These are phyloP conservation scores for Cymbidium sinense DNA, from an alignment of 106 monocot genomes.

Conservation along the genomic window DNA sequence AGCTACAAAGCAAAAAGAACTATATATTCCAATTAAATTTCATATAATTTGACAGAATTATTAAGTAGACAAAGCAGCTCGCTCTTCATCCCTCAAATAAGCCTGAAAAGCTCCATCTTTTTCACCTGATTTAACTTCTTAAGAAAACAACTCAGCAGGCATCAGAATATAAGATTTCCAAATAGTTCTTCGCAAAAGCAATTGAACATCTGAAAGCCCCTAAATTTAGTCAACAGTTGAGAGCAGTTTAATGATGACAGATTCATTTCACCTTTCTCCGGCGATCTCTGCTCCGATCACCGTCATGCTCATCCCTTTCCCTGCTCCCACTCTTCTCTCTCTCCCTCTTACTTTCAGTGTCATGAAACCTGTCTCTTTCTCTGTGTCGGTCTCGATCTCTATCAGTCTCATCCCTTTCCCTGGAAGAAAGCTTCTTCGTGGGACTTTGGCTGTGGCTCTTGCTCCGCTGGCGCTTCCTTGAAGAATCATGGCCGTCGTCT, in stretches of 20 bases:
- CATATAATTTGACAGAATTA: not conserved
- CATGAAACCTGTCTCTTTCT: slow-evolving; percentile 40
- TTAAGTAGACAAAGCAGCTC: not conserved
- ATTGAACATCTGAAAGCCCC: not conserved
- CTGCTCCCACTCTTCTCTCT: slow-evolving; percentile 79
- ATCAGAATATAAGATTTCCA: not conserved
- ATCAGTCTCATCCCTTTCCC: slow-evolving; percentile 29
- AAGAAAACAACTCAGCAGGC: not conserved
- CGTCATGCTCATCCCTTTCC: slow-evolving; percentile 54
- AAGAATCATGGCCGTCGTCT: slow-evolving; percentile 38
- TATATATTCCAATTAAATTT: not conserved
- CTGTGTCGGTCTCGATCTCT: slow-evolving; percentile 31
- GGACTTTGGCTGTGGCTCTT: slow-evolving; percentile 75
- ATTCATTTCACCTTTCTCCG: slow-evolving; percentile 30
- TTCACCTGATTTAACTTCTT: not conserved
- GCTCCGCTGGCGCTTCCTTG: slow-evolving; percentile 75
- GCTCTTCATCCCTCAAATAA: not conserved
- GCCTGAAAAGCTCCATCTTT: not conserved
- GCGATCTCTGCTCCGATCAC: slow-evolving; percentile 17
- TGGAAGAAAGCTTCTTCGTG: slow-evolving; percentile 30
- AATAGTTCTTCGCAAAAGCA: not conserved
- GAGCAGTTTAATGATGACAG: no score
- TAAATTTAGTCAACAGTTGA: not conserved
- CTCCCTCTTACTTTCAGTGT: slow-evolving; percentile 37
- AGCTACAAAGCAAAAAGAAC: not conserved